Evolutionary conservation across 306 rosid species (phyloP).

Genomic region (Lathyrus oleraceus): DNA sequence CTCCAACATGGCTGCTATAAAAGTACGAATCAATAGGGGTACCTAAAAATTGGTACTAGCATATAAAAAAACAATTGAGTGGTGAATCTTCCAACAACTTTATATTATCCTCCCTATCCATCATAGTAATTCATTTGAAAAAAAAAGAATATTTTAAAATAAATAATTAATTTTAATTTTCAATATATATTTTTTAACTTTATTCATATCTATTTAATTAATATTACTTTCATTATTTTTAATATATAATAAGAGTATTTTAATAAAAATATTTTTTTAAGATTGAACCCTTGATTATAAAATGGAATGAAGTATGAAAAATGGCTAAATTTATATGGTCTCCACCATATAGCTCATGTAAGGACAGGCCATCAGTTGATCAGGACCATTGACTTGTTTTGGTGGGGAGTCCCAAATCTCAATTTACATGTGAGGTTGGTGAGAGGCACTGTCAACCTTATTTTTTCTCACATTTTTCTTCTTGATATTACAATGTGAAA

Average conservation of each 20-base stretch:
- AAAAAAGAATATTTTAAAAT: too few species aligned
- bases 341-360: slow-evolving; percentile 38
- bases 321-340: slow-evolving; percentile 37
- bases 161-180: too few species aligned
- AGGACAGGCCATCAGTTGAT: slow-evolving; percentile 61
- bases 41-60: neutral
- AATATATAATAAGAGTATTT: too few species aligned
- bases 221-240: too few species aligned
- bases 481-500: neutral
- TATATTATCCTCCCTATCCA: too few species aligned
- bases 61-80: neutral
- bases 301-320: too few species aligned
- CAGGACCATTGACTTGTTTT: slow-evolving; percentile 68
- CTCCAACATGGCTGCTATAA: neutral
- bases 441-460: slow-evolving; percentile 65
- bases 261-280: too few species aligned
- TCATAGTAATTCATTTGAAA: too few species aligned
- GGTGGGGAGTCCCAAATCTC: slow-evolving; percentile 61
- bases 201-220: too few species aligned
- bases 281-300: too few species aligned
- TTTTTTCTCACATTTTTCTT: slow-evolving; percentile 6
- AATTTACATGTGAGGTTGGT: slow-evolving; percentile 68
- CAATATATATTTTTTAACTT: too few species aligned
- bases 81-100: neutral
- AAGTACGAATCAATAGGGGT: slow-evolving; percentile 17